Percentiles rank a stretch among this genome's conserved stretches.
Evolutionary conservation across 495 filamentous ascomycete genomes (phyloP).

Genomic region (Hypomontagnella monticulosa): DNA sequence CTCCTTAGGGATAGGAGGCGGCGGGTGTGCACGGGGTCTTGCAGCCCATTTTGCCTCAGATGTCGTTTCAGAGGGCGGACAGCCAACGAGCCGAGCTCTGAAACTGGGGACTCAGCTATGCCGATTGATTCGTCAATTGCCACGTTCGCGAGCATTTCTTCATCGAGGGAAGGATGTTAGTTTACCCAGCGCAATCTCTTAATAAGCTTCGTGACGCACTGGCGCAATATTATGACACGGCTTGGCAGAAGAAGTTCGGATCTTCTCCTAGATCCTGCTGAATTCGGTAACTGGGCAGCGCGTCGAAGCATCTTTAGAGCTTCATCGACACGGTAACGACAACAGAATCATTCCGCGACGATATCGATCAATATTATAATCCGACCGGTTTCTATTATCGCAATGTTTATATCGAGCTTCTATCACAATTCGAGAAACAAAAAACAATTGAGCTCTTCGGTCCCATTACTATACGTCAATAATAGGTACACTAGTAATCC

Average conservation of each 20-base stretch:
- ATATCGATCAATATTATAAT: background rate
- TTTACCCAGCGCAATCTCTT: no score
- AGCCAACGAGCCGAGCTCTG: constrained; percentile 42
- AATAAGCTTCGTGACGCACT: constrained; percentile 32
- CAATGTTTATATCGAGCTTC: background rate
- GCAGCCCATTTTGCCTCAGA: constrained; percentile 41
- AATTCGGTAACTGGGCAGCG: constrained; percentile 14
- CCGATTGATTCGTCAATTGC: constrained; percentile 37
- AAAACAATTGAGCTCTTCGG: no score
- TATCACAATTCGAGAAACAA: background rate
- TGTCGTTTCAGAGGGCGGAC: constrained; percentile 42
- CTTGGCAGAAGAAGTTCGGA: constrained; percentile 30
- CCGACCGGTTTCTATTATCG: background rate
- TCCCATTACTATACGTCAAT: background rate
- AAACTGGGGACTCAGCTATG: constrained; percentile 38
- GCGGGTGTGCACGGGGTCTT: constrained; percentile 30
- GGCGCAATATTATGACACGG: constrained; percentile 33
- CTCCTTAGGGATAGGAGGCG: constrained; percentile 20
- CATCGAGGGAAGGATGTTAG: background rate
- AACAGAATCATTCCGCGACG: background rate
- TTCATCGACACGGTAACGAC: constrained; percentile 2
- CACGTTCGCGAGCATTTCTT: constrained; percentile 7
- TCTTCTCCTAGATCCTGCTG: constrained; percentile 24
- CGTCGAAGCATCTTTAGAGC: background rate
- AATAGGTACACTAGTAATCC: constrained; percentile 8